Conservation (phyloP, 1,284 basidiomycete genomes). For the Cryptococcus floricola region DNA sequence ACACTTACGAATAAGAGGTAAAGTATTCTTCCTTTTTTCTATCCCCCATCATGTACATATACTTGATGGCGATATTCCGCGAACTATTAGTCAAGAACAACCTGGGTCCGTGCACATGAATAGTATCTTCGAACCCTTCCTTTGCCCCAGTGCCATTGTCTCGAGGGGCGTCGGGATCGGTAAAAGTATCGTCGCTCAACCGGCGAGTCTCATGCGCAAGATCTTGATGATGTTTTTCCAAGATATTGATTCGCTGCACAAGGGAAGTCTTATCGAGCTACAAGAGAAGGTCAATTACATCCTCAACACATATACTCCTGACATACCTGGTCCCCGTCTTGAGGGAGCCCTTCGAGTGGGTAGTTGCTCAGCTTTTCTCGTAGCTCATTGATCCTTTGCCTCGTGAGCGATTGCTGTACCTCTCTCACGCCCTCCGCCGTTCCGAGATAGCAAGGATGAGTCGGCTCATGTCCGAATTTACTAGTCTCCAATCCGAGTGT, state of each 20-base stretch:
- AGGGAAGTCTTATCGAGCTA: conserved; percentile 11
- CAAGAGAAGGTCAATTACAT: neutral
- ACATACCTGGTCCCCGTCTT: conserved; percentile 10
- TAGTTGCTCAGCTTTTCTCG: conserved; percentile 15
- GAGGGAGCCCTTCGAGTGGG: neutral
- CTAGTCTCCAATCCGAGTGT: conserved; percentile 50
- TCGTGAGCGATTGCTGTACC: conserved; percentile 66
- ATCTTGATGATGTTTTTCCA: conserved; percentile 29
- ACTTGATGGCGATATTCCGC: conserved; percentile 80
- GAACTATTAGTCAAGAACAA: conserved; percentile 75
- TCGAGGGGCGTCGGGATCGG: conserved; percentile 4
- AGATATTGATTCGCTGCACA: conserved; percentile 22
- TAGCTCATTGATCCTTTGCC: conserved; percentile 52
- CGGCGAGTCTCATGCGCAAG: conserved; percentile 29
- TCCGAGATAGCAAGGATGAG: conserved; percentile 80
- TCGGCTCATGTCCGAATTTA: conserved; percentile 85
- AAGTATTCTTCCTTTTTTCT: conserved; percentile 78
- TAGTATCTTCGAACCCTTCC: conserved; percentile 68
- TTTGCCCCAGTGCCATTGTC: conserved; percentile 5
- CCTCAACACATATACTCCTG: neutral
- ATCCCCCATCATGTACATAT: conserved; percentile 77
- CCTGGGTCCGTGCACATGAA: conserved; percentile 83
- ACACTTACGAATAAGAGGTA: conserved; percentile 70
- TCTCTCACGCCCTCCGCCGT: conserved; percentile 60
- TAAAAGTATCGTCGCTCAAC: conserved; percentile 33